phyloP scores from a whole-genome alignment of 345 rosid species.

The Excoecaria cochinchinensis region DNA sequence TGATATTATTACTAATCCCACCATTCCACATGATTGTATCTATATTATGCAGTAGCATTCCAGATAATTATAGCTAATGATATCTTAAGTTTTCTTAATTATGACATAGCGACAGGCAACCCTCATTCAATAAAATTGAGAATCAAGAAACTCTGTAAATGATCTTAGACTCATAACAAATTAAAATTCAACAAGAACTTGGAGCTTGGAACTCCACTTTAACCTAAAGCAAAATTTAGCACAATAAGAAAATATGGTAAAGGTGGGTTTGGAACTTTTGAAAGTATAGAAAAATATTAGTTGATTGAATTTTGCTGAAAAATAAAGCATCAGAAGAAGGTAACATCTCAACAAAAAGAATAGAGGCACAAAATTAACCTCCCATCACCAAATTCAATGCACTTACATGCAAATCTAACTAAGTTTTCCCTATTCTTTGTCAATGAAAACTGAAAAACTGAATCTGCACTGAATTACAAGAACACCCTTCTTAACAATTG shows the following conservation, averaged over 20 bases:
- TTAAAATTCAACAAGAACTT: no score
- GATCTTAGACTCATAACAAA: no score
- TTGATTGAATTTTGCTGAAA: conserved; percentile 11
- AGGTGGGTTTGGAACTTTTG: neutral
- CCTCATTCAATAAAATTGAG: no score
- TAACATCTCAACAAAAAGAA: conserved; percentile 15
- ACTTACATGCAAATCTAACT: conserved; percentile 31
- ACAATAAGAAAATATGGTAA: neutral
- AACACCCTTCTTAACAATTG: conserved; percentile 29
- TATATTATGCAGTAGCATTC: no score
- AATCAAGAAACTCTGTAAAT: no score
- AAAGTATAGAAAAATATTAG: neutral
- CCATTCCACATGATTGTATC: no score
- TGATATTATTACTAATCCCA: neutral
- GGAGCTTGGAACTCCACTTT: no score
- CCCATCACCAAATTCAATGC: conserved; percentile 12
- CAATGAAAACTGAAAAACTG: conserved; percentile 14
- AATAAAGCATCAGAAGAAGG: conserved; percentile 14
- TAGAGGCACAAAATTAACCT: conserved; percentile 9
- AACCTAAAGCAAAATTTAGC: neutral
- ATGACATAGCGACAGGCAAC: no score
- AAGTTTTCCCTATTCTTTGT: conserved; percentile 29
- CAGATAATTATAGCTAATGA: neutral
- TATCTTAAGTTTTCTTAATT: neutral
- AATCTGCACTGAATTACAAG: conserved; percentile 25